Base-by-base conservation (phyloP, 345 rosid genomes). In the Populus simonii region DNA sequence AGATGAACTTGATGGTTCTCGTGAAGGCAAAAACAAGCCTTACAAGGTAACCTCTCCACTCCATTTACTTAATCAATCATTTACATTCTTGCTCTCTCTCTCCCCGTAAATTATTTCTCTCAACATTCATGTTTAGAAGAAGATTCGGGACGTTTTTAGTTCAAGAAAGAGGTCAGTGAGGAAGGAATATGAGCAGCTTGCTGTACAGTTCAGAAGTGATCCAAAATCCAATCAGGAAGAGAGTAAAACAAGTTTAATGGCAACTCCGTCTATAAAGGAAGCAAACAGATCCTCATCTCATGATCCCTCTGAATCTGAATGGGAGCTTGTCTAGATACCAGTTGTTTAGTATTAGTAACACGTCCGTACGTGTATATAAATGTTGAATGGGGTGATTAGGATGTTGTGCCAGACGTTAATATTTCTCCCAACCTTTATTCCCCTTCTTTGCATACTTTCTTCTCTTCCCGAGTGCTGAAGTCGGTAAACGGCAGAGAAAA, bases 151-250 rank as follows among this genome's bases (percentile, higher is more conserved):
- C 51, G 93, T 85, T 59, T 85, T 92, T 74, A 86, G 87, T 53
- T 87, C 90, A 61, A 90, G 91, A 76, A 86, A 85, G 88, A 91
- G 81, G 76, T 80, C 87, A 38, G 68, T 79, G 61, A 90, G 94
- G 88, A 89, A 85, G 73, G 95, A 92, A 81, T 89, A 93, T 68
- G 81, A 91, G 76, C 85, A 83, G 75, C 94, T 91, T 76, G 92
- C 95, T 7, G 73, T 83, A 65, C 47, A 66, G 78, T 74, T 77
- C 70, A 80, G 68, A 7, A 73, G 78, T 71, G 82, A 70, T 67
- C 73, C 70, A 66, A 63, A 78, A 71, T 63, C 83, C 76, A 38
- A 77, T 66, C 8, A 78, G 61, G 76, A 81, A 70, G 73, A 39
- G 31, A n/a, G 33, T 43, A 72, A 39, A 69, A 78, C 31, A 25